Evolutionary conservation across 1,284 basidiomycete species (phyloP).

Genomic region (Fomitopsis palustris): DNA sequence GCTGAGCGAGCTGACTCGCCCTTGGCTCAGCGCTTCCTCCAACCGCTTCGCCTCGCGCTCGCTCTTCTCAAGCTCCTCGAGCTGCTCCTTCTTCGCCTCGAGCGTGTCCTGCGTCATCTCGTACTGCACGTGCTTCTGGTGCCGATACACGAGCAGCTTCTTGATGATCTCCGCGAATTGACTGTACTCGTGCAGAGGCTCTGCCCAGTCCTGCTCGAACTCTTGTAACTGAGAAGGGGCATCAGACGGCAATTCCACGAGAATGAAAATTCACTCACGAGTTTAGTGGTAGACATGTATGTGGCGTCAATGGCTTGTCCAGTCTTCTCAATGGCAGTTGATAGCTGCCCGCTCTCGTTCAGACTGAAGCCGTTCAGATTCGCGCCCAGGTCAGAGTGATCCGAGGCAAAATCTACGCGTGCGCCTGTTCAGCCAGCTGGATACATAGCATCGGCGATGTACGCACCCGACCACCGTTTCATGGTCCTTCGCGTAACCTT

Average conservation of each 20-base stretch:
- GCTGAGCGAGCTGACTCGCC: constrained; percentile 34
- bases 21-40: constrained; percentile 78
- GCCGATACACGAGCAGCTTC: constrained; percentile 89
- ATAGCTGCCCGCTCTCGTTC: constrained; percentile 72
- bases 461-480: constrained; percentile 89
- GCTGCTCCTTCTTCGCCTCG: constrained; percentile 81
- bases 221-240: constrained; percentile 69
- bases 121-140: constrained; percentile 97
- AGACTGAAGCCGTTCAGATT: constrained; percentile 95
- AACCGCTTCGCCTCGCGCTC: constrained; percentile 89
- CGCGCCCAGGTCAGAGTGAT: constrained; percentile 94
- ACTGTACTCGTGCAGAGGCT: constrained; percentile 93
- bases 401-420: constrained; percentile 73
- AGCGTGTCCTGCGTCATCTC: constrained; percentile 94
- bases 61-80: constrained; percentile 90
- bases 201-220: constrained; percentile 90
- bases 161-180: constrained; percentile 96
- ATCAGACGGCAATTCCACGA: not conserved
- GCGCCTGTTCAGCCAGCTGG: not conserved
- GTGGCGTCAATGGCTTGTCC: constrained; percentile 96
- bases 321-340: constrained; percentile 83
- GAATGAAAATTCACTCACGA: constrained; percentile 49
- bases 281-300: constrained; percentile 87
- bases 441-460: not conserved
- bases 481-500: constrained; percentile 90